Percentiles rank a stretch among this genome's conserved stretches.
These are phyloP conservation scores for Xylariaceae sp. DNA, from an alignment of 2,329 filamentous ascomycete species.

Conservation along the genomic window DNA sequence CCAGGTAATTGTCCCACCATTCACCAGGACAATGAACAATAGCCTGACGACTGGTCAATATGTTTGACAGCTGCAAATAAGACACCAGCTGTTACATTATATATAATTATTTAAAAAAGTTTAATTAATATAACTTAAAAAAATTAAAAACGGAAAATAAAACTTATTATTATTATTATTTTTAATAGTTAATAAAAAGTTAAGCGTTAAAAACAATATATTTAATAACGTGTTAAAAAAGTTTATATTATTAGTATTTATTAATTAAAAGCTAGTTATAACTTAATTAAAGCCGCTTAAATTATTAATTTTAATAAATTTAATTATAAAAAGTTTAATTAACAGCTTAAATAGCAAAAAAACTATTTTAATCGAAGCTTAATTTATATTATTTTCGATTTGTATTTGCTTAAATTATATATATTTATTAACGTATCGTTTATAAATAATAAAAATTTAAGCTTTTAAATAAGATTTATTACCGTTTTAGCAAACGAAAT, in stretches of 20 bases:
- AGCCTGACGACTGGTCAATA: too few species aligned
- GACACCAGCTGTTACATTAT: too few species aligned
- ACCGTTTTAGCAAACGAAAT: neutral
- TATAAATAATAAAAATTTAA: conserved; percentile 5
- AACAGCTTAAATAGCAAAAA: neutral
- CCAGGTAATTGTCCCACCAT: too few species aligned
- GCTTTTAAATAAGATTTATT: neutral
- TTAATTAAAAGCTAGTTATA: conserved; percentile 5
- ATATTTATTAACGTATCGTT: neutral
- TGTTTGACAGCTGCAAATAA: too few species aligned
- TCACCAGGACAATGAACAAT: too few species aligned
- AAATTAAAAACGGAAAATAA: too few species aligned
- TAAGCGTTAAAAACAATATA: neutral
- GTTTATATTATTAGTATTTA: neutral
- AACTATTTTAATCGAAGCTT: neutral
- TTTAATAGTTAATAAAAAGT: neutral
- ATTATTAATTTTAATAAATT: neutral
- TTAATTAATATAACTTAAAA: too few species aligned
- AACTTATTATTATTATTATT: too few species aligned
- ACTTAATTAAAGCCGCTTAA: neutral
- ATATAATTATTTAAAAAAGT: too few species aligned
- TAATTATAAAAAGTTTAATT: too few species aligned
- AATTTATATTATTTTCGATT: neutral
- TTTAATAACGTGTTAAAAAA: neutral
- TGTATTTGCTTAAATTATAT: neutral